Conservation (phyloP, 2,329 filamentous ascomycete species). For the Tolypocladium sp. region DNA sequence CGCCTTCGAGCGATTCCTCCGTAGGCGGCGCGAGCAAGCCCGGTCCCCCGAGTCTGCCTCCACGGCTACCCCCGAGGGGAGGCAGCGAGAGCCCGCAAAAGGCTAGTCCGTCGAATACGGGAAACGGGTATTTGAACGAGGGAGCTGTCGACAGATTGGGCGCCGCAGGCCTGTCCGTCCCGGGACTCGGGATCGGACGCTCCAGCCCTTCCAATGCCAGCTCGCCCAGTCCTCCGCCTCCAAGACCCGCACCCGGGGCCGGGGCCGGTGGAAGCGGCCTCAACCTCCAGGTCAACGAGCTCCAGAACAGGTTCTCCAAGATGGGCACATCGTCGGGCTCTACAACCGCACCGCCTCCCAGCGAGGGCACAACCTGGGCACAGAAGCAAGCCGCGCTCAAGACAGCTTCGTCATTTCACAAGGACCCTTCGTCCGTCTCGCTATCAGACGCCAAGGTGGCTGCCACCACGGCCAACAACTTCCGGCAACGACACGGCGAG, state of each 20-base stretch:
- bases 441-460: constrained; percentile 47
- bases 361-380: constrained; percentile 50
- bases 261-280: constrained; percentile 3
- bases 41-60: constrained; percentile 49
- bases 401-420: constrained; percentile 50
- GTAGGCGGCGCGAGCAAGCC: not conserved
- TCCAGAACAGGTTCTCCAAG: constrained; percentile 59
- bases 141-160: constrained; percentile 58
- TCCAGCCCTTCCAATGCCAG: constrained; percentile 17
- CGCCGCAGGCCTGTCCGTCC: constrained; percentile 68
- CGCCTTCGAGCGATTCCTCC: constrained; percentile 20
- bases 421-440: constrained; percentile 53
- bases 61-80: constrained; percentile 21
- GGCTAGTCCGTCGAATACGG: not conserved
- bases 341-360: constrained; percentile 13
- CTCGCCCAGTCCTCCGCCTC: constrained; percentile 17
- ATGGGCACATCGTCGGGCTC: constrained; percentile 28
- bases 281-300: constrained; percentile 46
- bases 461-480: constrained; percentile 56
- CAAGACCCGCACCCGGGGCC: constrained; percentile 12
- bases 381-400: constrained; percentile 56
- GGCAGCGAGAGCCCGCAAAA: not conserved
- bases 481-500: constrained; percentile 61
- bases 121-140: constrained; percentile 33
- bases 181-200: constrained; percentile 63